Percentiles rank a stretch among this genome's conserved stretches.
phyloP scores from a whole-genome alignment of 495 filamentous ascomycete genomes.

The Aspergillus sclerotiicarbonarius region DNA sequence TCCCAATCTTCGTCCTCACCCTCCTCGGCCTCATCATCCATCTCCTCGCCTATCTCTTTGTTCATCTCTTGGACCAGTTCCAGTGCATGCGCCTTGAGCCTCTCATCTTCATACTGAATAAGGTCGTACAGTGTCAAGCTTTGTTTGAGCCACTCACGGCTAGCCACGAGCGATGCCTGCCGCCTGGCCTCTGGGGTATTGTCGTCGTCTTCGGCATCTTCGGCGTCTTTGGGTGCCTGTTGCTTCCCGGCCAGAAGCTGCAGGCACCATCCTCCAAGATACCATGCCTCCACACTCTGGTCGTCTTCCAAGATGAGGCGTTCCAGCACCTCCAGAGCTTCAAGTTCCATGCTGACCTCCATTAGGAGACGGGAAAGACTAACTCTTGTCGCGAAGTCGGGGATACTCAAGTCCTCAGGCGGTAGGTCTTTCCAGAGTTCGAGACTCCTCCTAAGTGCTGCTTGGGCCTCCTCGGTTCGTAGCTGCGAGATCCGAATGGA shows the following conservation, averaged over 20 bases:
- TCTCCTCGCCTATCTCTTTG: conserved; percentile 54
- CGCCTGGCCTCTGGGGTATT: conserved; percentile 35
- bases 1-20: conserved; percentile 44
- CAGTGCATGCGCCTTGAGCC: conserved; percentile 48
- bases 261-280: conserved; percentile 90
- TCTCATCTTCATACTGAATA: conserved; percentile 54
- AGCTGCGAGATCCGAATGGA: conserved; percentile 88
- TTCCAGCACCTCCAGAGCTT: conserved; percentile 82
- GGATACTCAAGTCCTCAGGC: conserved; percentile 62
- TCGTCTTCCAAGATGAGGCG: conserved; percentile 84
- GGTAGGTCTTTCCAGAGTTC: conserved; percentile 74
- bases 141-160: conserved; percentile 54
- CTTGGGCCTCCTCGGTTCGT: conserved; percentile 70
- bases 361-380: conserved; percentile 81
- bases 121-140: conserved; percentile 46
- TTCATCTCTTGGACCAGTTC: conserved; percentile 59
- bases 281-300: conserved; percentile 91
- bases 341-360: conserved; percentile 81
- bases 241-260: conserved; percentile 73
- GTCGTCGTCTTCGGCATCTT: conserved; percentile 23
- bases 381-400: conserved; percentile 79
- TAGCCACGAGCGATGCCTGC: conserved; percentile 42
- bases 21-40: conserved; percentile 51
- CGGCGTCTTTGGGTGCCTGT: conserved; percentile 41
- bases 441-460: conserved; percentile 73